Conservation (phyloP, 179 eudicot genomes). For the Kewa caespitosa region DNA sequence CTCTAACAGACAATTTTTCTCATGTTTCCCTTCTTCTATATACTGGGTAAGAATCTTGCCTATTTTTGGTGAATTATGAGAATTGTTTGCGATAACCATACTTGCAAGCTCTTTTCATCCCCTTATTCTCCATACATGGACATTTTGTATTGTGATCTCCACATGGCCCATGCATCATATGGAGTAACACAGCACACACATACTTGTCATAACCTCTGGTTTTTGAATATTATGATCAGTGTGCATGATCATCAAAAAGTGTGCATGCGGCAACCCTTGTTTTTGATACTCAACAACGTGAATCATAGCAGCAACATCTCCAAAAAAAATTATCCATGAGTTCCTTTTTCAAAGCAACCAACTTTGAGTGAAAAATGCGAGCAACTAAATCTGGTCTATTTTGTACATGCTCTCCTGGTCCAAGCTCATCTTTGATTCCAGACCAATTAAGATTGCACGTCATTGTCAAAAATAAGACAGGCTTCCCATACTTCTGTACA, state of each 20-base stretch:
- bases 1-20: background rate
- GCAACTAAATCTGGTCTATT: conserved; percentile 20
- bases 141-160: background rate
- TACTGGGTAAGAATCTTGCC: background rate
- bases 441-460: conserved; percentile 23
- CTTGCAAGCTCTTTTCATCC: background rate
- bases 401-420: conserved; percentile 5
- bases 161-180: background rate
- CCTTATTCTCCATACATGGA: background rate
- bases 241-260: conserved; percentile 19
- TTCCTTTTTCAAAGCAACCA: background rate
- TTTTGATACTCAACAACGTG: conserved; percentile 21
- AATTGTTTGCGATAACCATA: background rate
- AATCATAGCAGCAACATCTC: background rate
- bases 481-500: background rate
- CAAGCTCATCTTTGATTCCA: conserved; percentile 2
- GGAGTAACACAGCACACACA: background rate
- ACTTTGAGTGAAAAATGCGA: conserved; percentile 13
- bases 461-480: conserved; percentile 7
- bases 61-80: background rate
- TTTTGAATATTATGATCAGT: background rate
- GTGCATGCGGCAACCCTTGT: conserved; percentile 17
- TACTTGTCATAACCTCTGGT: conserved; percentile 8
- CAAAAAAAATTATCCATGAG: conserved; percentile 3
- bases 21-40: background rate